Base-by-base conservation (phyloP, 1,284 basidiomycete species). In the Malassezia furfur region DNA sequence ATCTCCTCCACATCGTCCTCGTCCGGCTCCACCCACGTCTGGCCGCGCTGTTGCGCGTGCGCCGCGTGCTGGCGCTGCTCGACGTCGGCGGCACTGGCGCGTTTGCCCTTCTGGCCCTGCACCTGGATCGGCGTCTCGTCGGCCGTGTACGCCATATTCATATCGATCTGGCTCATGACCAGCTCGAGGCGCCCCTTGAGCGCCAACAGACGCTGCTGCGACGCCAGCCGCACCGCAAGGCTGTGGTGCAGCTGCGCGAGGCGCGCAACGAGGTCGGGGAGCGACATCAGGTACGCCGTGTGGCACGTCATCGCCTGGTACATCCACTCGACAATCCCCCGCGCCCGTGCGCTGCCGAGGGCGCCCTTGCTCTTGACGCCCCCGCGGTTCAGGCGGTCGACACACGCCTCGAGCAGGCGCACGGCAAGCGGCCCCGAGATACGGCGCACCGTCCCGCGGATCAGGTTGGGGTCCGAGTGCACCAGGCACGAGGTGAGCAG, bases 211-310 rank as follows among this genome's bases (percentile, higher is more conserved):
- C 85, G 87, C 63, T 91, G 85, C 66, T 94, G 87, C 31, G 94
- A 78, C 34, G 85, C 81, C 22, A 94, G 78, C 28, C 93, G 83
- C 30, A 84, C 81, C 0, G 85, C 84, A 30, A 98, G 80, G 2
- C 87, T 87, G 12, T 85, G 81, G 68, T 96, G 88, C 34, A 98
- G 80, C 14, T 83, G 82, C 1, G 90, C 84, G 6, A 98, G 80
- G 40, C 88, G 84, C 34, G 83, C 81, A 15, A 91, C 85, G 6
- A 93, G 79, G 68, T 88, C 86, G 12, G 88, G 89, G 73, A 91
- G 84, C 40, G 91, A 91, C 85, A 98, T 88, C 51, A 99, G 81
- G 77, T 96, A 87, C 1, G 86, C 86, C 54, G 90, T 87, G 74
- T 96, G 91, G 39, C 90, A 81, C 28, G 85, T 81, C 52, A 99